Evolutionary conservation across 768 basidiomycete genomes (phyloP).

Genomic region (Lanmaoa pseudosensibilis): DNA sequence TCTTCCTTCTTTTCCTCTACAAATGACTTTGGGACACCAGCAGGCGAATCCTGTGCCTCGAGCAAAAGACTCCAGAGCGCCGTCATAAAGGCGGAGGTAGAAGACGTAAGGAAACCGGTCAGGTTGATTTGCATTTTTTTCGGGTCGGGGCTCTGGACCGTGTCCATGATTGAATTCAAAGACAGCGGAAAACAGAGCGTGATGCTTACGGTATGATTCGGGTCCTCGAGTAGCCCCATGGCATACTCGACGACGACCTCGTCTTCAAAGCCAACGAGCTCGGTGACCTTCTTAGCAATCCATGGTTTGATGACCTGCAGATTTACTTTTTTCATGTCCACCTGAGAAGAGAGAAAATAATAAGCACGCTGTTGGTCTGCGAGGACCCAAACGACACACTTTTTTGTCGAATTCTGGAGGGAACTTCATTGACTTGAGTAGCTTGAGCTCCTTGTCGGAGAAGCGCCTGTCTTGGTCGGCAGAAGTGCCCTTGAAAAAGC

Average conservation of each 20-base stretch:
- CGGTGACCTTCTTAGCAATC: conserved; percentile 91
- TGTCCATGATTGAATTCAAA: neutral
- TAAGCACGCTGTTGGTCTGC: neutral
- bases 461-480: conserved; percentile 91
- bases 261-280: conserved; percentile 92
- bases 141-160: conserved; percentile 77
- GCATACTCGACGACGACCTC: conserved; percentile 97
- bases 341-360: conserved; percentile 41
- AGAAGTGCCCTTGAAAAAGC: conserved; percentile 89
- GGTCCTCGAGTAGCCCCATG: conserved; percentile 90
- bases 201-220: conserved; percentile 68
- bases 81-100: conserved; percentile 85
- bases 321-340: conserved; percentile 96
- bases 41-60: conserved; percentile 85
- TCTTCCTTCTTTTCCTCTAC: conserved; percentile 92
- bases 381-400: conserved; percentile 37
- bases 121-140: conserved; percentile 95
- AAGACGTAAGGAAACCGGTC: conserved; percentile 87
- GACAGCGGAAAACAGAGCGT: too few relatives aligned
- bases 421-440: conserved; percentile 89
- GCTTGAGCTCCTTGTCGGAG: conserved; percentile 90
- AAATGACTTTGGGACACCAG: conserved; percentile 87
- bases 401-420: conserved; percentile 88
- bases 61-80: conserved; percentile 89
- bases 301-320: conserved; percentile 89